These are phyloP conservation scores for Hypsizygus marmoreus DNA, from an alignment of 768 basidiomycete genomes.

Conservation along the genomic window DNA sequence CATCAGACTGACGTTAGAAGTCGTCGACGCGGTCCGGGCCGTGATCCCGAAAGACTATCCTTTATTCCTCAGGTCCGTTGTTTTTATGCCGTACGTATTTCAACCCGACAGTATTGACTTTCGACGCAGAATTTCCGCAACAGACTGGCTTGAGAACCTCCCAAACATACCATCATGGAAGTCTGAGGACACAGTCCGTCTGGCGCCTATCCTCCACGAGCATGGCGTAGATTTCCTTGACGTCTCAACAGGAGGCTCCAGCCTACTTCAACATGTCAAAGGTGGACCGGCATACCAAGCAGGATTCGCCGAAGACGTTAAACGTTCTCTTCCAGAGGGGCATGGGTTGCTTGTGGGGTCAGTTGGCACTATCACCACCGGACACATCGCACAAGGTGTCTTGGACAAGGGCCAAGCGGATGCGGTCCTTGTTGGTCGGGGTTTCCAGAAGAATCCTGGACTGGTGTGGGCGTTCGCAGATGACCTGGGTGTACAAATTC, in stretches of 20 bases:
- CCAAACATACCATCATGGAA: slow-evolving; percentile 69
- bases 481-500: slow-evolving; percentile 50
- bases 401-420: slow-evolving; percentile 63
- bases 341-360: slow-evolving; percentile 44
- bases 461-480: slow-evolving; percentile 55
- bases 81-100: neutral
- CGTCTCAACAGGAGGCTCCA: slow-evolving; percentile 65
- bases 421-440: slow-evolving; percentile 52
- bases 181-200: slow-evolving; percentile 62
- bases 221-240: slow-evolving; percentile 79
- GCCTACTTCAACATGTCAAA: slow-evolving; percentile 40
- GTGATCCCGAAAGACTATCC: slow-evolving; percentile 65
- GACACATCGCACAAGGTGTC: slow-evolving; percentile 57
- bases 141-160: slow-evolving; percentile 68
- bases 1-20: slow-evolving; percentile 58
- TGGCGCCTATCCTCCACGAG: slow-evolving; percentile 58
- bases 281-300: slow-evolving; percentile 52
- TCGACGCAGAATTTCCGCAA: slow-evolving; percentile 57
- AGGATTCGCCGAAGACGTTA: slow-evolving; percentile 53
- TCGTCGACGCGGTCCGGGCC: slow-evolving; percentile 63
- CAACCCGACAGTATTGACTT: slow-evolving; percentile 7
- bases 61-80: slow-evolving; percentile 63
- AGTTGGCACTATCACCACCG: slow-evolving; percentile 57
- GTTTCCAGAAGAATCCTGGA: slow-evolving; percentile 64
- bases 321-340: slow-evolving; percentile 41